Conservation (phyloP, 106 monocot species). For the Dioscorea dumetorum region DNA sequence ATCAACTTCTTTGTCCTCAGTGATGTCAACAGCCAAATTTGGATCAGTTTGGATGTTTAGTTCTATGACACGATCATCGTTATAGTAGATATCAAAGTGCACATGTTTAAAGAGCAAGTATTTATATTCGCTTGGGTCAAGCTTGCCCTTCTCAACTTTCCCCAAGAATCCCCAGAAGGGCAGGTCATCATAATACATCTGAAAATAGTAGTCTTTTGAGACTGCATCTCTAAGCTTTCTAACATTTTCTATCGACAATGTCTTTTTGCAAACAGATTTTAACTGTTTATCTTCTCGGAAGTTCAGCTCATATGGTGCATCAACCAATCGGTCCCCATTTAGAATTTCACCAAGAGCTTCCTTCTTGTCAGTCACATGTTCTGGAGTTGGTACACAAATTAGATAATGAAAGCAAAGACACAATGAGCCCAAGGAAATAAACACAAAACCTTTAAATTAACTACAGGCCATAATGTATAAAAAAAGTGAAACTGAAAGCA, state of each 20-base stretch:
- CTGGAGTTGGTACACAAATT: background rate
- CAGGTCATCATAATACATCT: constrained; percentile 15
- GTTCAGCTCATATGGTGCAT: constrained; percentile 10
- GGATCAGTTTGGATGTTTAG: constrained; percentile 12
- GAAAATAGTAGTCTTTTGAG: constrained; percentile 10
- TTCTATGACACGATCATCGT: constrained; percentile 9
- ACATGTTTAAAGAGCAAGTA: constrained; percentile 9
- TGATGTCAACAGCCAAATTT: background rate
- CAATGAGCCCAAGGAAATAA: background rate
- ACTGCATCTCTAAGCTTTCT: constrained; percentile 3
- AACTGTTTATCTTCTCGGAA: background rate
- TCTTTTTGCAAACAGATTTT: constrained; percentile 2
- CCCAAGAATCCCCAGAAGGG: constrained; percentile 16
- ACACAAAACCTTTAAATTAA: background rate
- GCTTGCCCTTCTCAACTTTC: constrained; percentile 6
- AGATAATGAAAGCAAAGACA: background rate
- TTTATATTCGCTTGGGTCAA: constrained; percentile 6
- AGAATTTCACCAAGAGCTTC: constrained; percentile 14
- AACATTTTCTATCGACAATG: background rate
- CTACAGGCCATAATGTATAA: background rate
- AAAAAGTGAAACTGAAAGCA: no score
- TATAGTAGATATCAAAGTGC: constrained; percentile 7
- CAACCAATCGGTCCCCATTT: constrained; percentile 10
- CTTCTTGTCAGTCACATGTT: constrained; percentile 3
- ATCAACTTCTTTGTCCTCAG: constrained; percentile 3